A percentile compares a stretch with the other conserved stretches of the same genome.
Evolutionary conservation across 1,284 basidiomycete species (phyloP).

Genomic region (Fomitopsis schrenkii): DNA sequence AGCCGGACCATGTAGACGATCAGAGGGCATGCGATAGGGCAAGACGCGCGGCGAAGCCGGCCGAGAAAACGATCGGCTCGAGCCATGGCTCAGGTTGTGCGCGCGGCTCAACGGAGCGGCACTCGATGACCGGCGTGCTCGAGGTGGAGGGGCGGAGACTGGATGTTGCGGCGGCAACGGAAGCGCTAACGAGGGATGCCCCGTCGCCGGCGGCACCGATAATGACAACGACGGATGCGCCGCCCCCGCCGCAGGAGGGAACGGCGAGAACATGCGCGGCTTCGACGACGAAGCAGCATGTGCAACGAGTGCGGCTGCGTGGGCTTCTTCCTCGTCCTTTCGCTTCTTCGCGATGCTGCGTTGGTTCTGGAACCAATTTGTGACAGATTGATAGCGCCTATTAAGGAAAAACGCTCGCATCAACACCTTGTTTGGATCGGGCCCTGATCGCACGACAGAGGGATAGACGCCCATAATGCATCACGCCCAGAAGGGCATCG

Average conservation of each 20-base stretch:
- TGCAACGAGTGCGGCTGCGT: constrained; percentile 10
- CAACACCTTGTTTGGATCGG: constrained; percentile 8
- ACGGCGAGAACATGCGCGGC: constrained; percentile 43
- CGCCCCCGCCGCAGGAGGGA: constrained; percentile 29
- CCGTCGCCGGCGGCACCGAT: constrained; percentile 25
- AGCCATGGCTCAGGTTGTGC: background rate
- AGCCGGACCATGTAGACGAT: constrained; percentile 18
- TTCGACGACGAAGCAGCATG: constrained; percentile 16
- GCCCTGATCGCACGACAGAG: constrained; percentile 10
- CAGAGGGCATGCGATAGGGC: constrained; percentile 27
- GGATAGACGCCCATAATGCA: constrained; percentile 9
- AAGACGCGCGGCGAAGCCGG: constrained; percentile 30
- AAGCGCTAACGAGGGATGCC: constrained; percentile 23
- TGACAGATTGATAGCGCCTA: constrained; percentile 74
- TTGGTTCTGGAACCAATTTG: constrained; percentile 83
- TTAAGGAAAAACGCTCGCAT: constrained; percentile 16
- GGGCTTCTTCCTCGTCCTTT: constrained; percentile 41
- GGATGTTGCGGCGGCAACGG: constrained; percentile 1
- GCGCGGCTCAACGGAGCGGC: constrained; percentile 18
- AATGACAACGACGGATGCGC: constrained; percentile 25
- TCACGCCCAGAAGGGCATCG: constrained; percentile 12
- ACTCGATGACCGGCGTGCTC: constrained; percentile 24
- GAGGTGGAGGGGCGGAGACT: constrained; percentile 8
- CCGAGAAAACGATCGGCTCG: constrained; percentile 8
- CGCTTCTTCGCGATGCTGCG: constrained; percentile 69